Evolutionary conservation across 2,329 filamentous ascomycete species (phyloP), one percentile per base, ranked within the genome.

Genomic region (Plectosphaerella plurivora): DNA sequence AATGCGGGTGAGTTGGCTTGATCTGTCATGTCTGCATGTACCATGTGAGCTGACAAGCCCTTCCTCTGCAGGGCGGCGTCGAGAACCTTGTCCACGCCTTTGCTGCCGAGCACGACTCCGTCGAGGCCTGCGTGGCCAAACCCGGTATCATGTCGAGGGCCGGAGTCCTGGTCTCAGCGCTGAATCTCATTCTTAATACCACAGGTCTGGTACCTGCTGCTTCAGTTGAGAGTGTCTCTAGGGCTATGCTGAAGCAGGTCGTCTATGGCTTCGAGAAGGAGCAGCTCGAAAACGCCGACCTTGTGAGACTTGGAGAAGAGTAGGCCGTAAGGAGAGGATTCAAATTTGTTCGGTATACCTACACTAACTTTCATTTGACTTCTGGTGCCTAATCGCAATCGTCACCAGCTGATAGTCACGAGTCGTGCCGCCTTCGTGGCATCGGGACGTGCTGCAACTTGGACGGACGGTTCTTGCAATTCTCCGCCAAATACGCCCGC

Each of bases 61-160:
- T 33, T 10, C 16, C 33, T 16, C 22, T 8, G 3, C 35, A 47
- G 22, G 25, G 35, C 24, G 28, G 24, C 41, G 69, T 71, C 0
- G 78, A 81, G 55, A 70, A 58, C 8, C 59, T 64, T 16, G 63
- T 80, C 4, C 65, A 79, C 4, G 65, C 65, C 2, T 71, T 69
- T 18, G 73, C 73, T 3, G 59, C 66, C 18, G 57, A 73, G 9
- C 65, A 71, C n/a, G 57, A 66, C 3, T 51, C 60, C 1, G 58
- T 77, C 22, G 68, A 77, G 52, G 66, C 63, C 0, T 61, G 62
- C n/a, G 60, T 74, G 1, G 70, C 65, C 6, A 77, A 73, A 51
- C 68, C 74, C 0, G 76, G 76, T 15, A 73, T 81, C 50, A 65
- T 59, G n/a, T 12, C 18, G 6, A 12, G 8, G n/a, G 16, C 16